A percentile compares a stretch with the other conserved stretches of the same genome.
Evolutionary conservation across 352 stramenopile species (phyloP).

Genomic region (Phytophthora fragariaefolia): DNA sequence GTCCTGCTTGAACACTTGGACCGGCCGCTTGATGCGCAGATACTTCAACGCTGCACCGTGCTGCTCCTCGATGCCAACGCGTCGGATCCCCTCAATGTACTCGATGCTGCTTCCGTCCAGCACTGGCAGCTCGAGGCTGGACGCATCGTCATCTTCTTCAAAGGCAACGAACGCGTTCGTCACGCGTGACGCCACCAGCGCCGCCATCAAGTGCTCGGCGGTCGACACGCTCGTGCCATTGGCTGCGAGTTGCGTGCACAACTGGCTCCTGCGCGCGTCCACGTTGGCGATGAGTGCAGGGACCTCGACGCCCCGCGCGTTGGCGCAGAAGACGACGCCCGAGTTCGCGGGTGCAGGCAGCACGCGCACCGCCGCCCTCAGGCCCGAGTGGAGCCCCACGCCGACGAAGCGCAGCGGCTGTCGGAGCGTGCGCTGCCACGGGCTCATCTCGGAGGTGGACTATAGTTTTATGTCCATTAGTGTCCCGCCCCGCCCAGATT

Average conservation of each 20-base stretch:
- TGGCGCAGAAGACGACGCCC: constrained; percentile 45
- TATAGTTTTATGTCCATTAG: constrained; percentile 21
- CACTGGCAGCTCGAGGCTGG: constrained; percentile 59
- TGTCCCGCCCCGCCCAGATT: neutral
- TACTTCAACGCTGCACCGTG: constrained; percentile 24
- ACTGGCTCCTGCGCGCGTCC: constrained; percentile 47
- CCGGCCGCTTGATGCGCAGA: constrained; percentile 49
- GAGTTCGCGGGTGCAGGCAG: constrained; percentile 37
- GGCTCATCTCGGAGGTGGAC: neutral
- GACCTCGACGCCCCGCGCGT: constrained; percentile 12
- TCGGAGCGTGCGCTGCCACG: constrained; percentile 58
- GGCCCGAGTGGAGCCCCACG: constrained; percentile 67
- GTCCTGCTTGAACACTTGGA: constrained; percentile 68
- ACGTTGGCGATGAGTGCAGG: constrained; percentile 44
- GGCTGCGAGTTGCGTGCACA: constrained; percentile 62
- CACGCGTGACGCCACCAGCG: constrained; percentile 52
- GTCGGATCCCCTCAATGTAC: constrained; percentile 49
- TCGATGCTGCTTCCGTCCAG: constrained; percentile 67
- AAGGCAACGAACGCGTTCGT: constrained; percentile 56
- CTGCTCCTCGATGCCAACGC: constrained; percentile 46
- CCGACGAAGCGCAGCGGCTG: constrained; percentile 57
- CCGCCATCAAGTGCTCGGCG: constrained; percentile 76
- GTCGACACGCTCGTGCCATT: constrained; percentile 49
- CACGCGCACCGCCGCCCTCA: constrained; percentile 40
- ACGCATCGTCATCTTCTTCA: constrained; percentile 6